Evolutionary conservation across 1,139 yeast species (phyloP), one percentile per base, ranked within the genome.

Genomic region (Waltiozyma sp.): DNA sequence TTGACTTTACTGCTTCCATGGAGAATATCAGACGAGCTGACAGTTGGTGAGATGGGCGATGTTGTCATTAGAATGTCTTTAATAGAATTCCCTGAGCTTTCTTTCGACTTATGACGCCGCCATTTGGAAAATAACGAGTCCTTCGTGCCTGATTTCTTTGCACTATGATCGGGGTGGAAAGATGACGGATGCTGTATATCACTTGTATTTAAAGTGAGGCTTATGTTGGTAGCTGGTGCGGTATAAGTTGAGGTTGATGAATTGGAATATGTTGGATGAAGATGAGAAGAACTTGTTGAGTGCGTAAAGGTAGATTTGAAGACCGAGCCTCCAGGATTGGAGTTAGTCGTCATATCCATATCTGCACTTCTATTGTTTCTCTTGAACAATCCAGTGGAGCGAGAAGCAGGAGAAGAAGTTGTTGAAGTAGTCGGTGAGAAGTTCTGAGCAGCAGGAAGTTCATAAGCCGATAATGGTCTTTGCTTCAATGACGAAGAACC

Each of bases 401-500:
- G 47, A 82, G 66, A 59, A 80, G 78, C 23, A 21, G 23, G 23
- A 21, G 7, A 45, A 81, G 69, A 33, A 73, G 70, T 43, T 72
- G 68, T 2, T 70, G 67, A 56, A 19, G 57, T 40, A 3, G 50
- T 45, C 49, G 54, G 52, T 9, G 47, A 46, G 11, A 48, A 44
- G 23, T 45, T 45, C 1, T 53, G 8, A 5, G 8, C 23, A 21
- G 47, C 1, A n/a, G 64, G 51, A n/a, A 52, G 46, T 43, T 78
- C 85, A 24, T 73, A 61, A 31, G 75, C 73, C 0, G 85, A 78
- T 40, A 66, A 65, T 1, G 86, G 84, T 38, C 85, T 59, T 39
- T 59, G 47, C 14, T 38, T 43, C 1, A 38, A 8, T 6, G 37
- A 19, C 9, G n/a, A 18, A 3, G 37, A 19, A 6, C 23, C 10